A percentile compares a stretch with the other conserved stretches of the same genome.
These are phyloP conservation scores for Porogramme epimiltina DNA, from an alignment of 1,284 basidiomycete species.

Conservation along the genomic window DNA sequence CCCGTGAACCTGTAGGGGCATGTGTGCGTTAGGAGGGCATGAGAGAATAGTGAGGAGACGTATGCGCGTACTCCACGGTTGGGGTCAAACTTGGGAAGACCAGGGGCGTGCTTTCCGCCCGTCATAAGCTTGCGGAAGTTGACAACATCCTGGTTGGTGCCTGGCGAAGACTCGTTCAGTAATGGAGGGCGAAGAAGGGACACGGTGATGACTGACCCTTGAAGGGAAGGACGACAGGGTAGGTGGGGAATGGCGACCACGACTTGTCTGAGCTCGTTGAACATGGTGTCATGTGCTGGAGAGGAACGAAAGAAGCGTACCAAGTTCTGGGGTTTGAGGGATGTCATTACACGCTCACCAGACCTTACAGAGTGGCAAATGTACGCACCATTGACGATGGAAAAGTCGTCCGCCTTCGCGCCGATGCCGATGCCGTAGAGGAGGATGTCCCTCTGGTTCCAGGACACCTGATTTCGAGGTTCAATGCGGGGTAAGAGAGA, in stretches of 20 bases:
- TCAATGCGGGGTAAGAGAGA: background rate
- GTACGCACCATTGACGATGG: constrained; percentile 61
- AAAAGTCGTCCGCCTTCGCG: constrained; percentile 65
- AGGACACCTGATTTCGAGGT: constrained; percentile 50
- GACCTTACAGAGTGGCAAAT: background rate
- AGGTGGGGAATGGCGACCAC: constrained; percentile 58
- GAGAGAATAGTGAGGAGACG: background rate
- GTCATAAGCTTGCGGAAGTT: constrained; percentile 59
- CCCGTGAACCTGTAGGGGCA: constrained; percentile 55
- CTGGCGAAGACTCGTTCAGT: constrained; percentile 20
- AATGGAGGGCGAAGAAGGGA: background rate
- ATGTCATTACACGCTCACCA: no score
- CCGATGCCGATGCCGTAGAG: constrained; percentile 72
- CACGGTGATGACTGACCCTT: constrained; percentile 51
- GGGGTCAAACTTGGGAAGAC: constrained; percentile 66
- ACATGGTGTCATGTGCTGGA: background rate
- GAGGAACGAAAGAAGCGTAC: constrained; percentile 7
- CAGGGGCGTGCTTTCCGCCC: constrained; percentile 47
- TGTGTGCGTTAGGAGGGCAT: background rate
- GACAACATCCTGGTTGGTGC: constrained; percentile 63
- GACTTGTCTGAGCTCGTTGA: constrained; percentile 39
- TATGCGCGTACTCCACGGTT: constrained; percentile 58
- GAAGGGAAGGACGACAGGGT: constrained; percentile 51
- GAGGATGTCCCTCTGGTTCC: constrained; percentile 72
- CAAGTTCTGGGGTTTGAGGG: constrained; percentile 30